These are phyloP conservation scores for Komagataea norvegica DNA, from an alignment of 1,139 yeast genomes.

Conservation along the genomic window DNA sequence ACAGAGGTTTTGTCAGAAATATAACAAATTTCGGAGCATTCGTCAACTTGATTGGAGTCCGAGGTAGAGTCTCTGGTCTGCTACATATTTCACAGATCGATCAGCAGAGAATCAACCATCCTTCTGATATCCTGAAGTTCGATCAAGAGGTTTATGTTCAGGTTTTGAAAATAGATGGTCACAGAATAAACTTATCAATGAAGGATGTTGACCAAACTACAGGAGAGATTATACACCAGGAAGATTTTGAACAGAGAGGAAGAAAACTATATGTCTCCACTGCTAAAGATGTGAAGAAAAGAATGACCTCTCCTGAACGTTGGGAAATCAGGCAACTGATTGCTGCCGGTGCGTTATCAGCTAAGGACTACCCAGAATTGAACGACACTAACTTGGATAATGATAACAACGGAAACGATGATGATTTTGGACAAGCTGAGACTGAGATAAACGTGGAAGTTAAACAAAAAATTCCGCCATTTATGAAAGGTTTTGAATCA, in stretches of 20 bases:
- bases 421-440: constrained; percentile 30
- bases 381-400: constrained; percentile 41
- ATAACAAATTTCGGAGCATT: constrained; percentile 77
- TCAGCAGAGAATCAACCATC: constrained; percentile 46
- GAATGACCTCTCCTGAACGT: constrained; percentile 78
- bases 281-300: constrained; percentile 31
- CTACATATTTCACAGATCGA: constrained; percentile 75
- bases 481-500: constrained; percentile 48
- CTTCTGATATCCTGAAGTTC: constrained; percentile 51
- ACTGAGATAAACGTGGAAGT: constrained; percentile 70
- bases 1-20: constrained; percentile 56
- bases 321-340: constrained; percentile 87
- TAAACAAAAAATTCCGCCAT: constrained; percentile 64
- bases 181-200: constrained; percentile 61
- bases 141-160: constrained; percentile 66
- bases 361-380: constrained; percentile 69
- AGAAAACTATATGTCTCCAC: constrained; percentile 23
- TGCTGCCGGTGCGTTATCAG: constrained; percentile 70
- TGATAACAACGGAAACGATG: too few relatives aligned
- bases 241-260: constrained; percentile 21
- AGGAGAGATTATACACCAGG: constrained; percentile 41
- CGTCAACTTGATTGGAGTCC: constrained; percentile 42
- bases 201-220: constrained; percentile 68
- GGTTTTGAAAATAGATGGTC: constrained; percentile 45
- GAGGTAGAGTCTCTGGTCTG: constrained; percentile 48